These are phyloP conservation scores for Cucumis cinereus DNA, from an alignment of 306 rosid species.

Conservation along the genomic window DNA sequence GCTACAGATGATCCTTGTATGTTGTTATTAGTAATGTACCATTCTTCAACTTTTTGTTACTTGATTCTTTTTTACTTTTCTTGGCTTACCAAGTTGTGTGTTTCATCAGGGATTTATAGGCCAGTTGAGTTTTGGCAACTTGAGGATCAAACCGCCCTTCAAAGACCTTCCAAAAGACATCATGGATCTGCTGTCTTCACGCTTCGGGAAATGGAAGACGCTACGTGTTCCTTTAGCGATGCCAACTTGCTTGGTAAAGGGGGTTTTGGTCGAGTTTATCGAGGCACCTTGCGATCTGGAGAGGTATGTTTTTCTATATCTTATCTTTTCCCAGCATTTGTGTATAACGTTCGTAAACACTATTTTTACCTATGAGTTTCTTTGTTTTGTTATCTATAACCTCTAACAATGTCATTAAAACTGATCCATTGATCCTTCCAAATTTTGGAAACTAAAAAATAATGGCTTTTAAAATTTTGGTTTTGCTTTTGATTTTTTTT, in stretches of 20 bases:
- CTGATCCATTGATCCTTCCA: too few species aligned
- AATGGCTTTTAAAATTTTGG: too few species aligned
- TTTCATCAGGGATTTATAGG: slow-evolving; percentile 62
- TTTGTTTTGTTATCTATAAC: too few species aligned
- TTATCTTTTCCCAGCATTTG: background rate
- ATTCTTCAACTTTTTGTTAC: background rate
- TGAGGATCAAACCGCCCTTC: slow-evolving; percentile 44
- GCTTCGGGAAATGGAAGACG: slow-evolving; percentile 87
- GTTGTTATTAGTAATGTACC: slow-evolving; percentile 2
- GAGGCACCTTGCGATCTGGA: slow-evolving; percentile 61
- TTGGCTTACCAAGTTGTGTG: background rate
- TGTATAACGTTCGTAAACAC: too few species aligned
- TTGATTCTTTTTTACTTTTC: background rate
- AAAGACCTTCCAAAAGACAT: slow-evolving; percentile 40
- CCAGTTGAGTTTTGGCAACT: slow-evolving; percentile 73
- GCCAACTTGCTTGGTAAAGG: slow-evolving; percentile 82
- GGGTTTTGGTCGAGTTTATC: slow-evolving; percentile 84
- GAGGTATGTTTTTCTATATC: slow-evolving; percentile 35
- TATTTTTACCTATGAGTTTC: too few species aligned
- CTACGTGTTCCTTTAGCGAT: slow-evolving; percentile 77
- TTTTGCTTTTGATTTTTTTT: too few species aligned
- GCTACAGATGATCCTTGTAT: slow-evolving; percentile 59
- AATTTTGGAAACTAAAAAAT: too few species aligned
- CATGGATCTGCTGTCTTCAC: slow-evolving; percentile 74
- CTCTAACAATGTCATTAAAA: too few species aligned